Conservation (phyloP, 257 asterid genomes). For the Prunella vulgaris region DNA sequence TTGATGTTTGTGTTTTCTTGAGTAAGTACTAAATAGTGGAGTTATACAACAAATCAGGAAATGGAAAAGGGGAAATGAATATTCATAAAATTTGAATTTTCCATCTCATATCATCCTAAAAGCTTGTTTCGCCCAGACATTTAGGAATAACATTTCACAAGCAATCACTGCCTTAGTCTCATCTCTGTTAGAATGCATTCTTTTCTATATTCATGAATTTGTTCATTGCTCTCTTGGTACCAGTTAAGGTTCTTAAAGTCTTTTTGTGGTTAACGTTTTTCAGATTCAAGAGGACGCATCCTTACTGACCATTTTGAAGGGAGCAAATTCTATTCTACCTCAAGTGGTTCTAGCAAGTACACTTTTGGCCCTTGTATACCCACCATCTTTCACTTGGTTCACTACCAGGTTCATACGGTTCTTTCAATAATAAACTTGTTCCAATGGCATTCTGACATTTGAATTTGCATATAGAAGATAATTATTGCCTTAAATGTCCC, state of each 20-base stretch:
- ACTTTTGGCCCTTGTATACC: constrained; percentile 81
- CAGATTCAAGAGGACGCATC: constrained; percentile 29
- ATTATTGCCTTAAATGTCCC: not conserved
- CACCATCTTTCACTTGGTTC: constrained; percentile 96
- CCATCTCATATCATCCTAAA: not conserved
- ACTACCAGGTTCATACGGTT: constrained; percentile 64
- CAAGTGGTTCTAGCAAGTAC: constrained; percentile 92
- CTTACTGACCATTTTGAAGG: constrained; percentile 47
- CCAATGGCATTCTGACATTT: not conserved
- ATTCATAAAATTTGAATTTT: not conserved
- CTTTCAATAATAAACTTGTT: not conserved
- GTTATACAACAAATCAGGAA: not conserved
- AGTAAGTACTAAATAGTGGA: not conserved
- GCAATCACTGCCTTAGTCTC: not conserved
- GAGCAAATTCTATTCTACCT: constrained; percentile 80
- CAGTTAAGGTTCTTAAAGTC: not conserved
- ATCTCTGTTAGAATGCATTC: too few relatives aligned
- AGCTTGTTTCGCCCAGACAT: not conserved
- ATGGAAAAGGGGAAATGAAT: not conserved
- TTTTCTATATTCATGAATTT: not conserved
- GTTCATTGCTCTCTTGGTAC: not conserved
- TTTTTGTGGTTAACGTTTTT: constrained; percentile 14
- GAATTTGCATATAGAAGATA: not conserved
- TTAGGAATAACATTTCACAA: not conserved
- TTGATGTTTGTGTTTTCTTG: constrained; percentile 5